A percentile compares a stretch with the other conserved stretches of the same genome.
Conservation (phyloP, 306 rosid genomes). For the Vicia faba region DNA sequence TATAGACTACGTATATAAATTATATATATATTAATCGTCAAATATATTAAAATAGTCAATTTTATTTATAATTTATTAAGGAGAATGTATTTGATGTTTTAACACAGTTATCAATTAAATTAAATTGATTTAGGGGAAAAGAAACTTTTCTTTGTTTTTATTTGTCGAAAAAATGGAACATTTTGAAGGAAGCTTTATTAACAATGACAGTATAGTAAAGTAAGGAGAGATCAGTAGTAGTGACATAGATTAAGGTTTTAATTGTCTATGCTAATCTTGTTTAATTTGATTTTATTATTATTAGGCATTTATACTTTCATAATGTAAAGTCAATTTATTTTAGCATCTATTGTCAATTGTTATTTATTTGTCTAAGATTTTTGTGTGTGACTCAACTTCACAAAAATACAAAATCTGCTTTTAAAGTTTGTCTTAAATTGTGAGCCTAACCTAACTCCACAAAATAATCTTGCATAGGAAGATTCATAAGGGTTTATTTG, state of each 20-base stretch:
- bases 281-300: constrained; percentile 19
- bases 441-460: background rate
- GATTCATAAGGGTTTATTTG: background rate
- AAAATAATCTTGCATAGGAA: background rate
- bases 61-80: too few species aligned
- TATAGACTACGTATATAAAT: too few species aligned
- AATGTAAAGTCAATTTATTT: constrained; percentile 36
- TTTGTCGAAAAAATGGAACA: constrained; percentile 39
- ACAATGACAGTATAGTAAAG: constrained; percentile 37
- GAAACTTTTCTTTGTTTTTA: too few species aligned
- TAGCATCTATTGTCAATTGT: constrained; percentile 1
- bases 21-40: too few species aligned
- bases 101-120: too few species aligned
- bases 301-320: constrained; percentile 12
- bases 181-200: constrained; percentile 45
- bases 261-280: constrained; percentile 22
- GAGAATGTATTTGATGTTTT: too few species aligned
- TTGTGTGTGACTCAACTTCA: background rate
- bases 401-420: background rate
- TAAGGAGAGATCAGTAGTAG: constrained; percentile 27
- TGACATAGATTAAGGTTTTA: constrained; percentile 36
- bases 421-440: background rate
- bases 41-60: too few species aligned
- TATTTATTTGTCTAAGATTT: background rate
- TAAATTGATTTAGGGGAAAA: too few species aligned